A percentile compares a stretch with the other conserved stretches of the same genome.
Evolutionary conservation across 768 basidiomycete genomes (phyloP).

Genomic region (Dendrothele bispora): DNA sequence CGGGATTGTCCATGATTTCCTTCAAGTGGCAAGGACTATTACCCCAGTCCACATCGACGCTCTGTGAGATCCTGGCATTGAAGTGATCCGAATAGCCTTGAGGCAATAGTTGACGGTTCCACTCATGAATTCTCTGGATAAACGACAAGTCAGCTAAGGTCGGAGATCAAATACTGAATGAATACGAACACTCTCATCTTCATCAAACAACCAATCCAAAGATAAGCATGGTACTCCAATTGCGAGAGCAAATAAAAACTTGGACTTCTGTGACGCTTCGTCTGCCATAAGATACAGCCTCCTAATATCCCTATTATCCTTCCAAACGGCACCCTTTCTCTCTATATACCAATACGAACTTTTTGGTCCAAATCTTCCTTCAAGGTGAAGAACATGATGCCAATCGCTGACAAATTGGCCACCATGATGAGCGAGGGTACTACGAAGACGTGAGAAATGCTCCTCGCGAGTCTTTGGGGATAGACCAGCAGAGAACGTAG

Average conservation of each 20-base stretch:
- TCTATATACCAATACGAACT: no score
- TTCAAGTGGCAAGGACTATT: conserved; percentile 47
- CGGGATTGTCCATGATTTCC: conserved; percentile 58
- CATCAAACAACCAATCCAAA: conserved; percentile 51
- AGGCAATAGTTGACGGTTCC: conserved; percentile 58
- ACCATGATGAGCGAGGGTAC: no score
- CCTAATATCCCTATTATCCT: no score
- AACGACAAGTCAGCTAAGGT: neutral
- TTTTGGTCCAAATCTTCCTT: no score
- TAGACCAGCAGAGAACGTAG: no score
- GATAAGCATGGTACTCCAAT: conserved; percentile 84
- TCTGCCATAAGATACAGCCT: conserved; percentile 75
- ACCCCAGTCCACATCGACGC: conserved; percentile 50
- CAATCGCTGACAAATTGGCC: no score
- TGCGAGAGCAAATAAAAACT: conserved; percentile 80
- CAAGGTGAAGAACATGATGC: no score
- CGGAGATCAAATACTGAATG: neutral
- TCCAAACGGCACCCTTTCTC: no score
- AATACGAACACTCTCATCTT: conserved; percentile 30
- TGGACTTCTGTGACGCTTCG: conserved; percentile 67
- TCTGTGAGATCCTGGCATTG: conserved; percentile 36
- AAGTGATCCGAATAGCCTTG: conserved; percentile 54
- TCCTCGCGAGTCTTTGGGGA: no score
- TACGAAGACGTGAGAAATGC: no score
- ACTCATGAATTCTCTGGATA: conserved; percentile 40